Conservation (phyloP, 202 grass and related monocot species). For the Brachypodium distachyon region DNA sequence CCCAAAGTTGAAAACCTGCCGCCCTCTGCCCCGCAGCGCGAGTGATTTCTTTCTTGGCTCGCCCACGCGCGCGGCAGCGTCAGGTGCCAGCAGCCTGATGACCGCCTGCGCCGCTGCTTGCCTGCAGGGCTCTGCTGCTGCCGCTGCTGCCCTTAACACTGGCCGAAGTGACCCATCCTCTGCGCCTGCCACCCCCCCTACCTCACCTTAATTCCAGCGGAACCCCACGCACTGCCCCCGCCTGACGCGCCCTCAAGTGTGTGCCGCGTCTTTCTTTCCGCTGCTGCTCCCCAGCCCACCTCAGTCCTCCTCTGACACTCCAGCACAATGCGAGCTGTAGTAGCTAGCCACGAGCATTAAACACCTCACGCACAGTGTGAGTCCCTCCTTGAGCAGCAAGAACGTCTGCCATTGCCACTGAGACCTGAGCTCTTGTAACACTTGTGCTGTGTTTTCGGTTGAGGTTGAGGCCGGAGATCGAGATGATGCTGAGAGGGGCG, state of each 20-base stretch:
- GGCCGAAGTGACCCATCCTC: constrained; percentile 84
- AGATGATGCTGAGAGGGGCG: constrained; percentile 48
- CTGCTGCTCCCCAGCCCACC: not conserved
- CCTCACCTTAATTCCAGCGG: constrained; percentile 12
- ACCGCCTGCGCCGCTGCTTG: constrained; percentile 7
- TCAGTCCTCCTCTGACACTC: not conserved
- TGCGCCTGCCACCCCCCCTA: constrained; percentile 14
- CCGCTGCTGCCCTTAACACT: constrained; percentile 34
- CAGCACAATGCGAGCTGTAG: not conserved
- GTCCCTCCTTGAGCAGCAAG: not conserved
- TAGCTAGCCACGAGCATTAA: not conserved
- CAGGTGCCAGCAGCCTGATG: constrained; percentile 23
- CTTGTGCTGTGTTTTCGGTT: not conserved
- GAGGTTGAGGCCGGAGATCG: not conserved
- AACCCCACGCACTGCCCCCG: not conserved
- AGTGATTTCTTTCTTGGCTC: not conserved
- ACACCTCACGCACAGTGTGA: not conserved
- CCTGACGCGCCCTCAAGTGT: constrained; percentile 1
- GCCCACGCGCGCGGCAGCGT: constrained; percentile 20
- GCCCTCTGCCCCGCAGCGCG: not conserved
- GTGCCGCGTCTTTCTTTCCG: not conserved
- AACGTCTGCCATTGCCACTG: not conserved
- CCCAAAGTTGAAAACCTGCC: too few species aligned
- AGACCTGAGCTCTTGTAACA: not conserved
- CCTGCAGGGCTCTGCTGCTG: constrained; percentile 39